These are phyloP conservation scores for Musa itinerans DNA, from an alignment of 176 grass and related monocot genomes.

Conservation along the genomic window DNA sequence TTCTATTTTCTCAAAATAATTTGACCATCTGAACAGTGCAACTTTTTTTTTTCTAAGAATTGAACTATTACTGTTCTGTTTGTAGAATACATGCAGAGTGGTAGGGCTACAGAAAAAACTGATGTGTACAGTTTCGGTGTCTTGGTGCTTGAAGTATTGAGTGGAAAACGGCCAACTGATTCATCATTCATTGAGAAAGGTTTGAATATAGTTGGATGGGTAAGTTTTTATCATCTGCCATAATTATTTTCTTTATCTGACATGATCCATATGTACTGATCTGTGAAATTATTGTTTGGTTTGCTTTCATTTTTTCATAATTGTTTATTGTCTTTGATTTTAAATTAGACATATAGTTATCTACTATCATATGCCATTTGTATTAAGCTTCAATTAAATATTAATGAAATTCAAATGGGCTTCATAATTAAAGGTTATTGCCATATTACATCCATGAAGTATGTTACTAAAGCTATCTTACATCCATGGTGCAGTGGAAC, in stretches of 20 bases:
- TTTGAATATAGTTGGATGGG: conserved; percentile 98
- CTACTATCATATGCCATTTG: neutral
- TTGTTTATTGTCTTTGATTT: no score
- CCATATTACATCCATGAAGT: no score
- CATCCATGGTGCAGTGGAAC: no score
- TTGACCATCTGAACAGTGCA: neutral
- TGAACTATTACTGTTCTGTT: conserved; percentile 3
- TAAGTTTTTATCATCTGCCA: conserved; percentile 33
- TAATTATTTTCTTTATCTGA: neutral
- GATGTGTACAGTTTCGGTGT: conserved; percentile 99
- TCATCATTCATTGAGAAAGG: conserved; percentile 96
- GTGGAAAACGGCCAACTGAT: conserved; percentile 89
- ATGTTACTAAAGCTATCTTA: no score
- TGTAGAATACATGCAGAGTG: conserved; percentile 98
- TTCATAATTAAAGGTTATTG: no score
- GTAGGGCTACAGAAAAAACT: conserved; percentile 93
- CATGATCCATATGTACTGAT: no score
- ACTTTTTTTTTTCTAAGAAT: neutral
- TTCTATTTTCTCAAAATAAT: neutral
- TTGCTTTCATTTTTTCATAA: no score
- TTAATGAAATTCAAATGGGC: no score
- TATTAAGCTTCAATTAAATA: neutral
- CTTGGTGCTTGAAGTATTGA: conserved; percentile 87
- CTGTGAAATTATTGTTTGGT: no score
- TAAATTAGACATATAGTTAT: no score